Evolutionary conservation across 768 basidiomycete genomes (phyloP), one percentile per base, ranked within the genome.

Genomic region (Lepiota brunneoincarnata): DNA sequence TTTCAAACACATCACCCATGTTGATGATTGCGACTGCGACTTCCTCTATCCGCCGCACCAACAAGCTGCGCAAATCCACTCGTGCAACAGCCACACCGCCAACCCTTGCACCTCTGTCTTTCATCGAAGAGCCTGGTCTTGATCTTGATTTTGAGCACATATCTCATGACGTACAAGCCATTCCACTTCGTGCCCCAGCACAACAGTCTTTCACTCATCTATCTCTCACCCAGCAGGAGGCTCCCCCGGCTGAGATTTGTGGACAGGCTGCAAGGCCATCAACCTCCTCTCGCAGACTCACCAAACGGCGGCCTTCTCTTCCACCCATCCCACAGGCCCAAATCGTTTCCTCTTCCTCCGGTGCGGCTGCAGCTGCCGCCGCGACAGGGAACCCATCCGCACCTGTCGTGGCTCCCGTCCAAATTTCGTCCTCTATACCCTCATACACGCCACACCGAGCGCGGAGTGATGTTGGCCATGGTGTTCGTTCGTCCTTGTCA

Each of bases 281-380:
- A 14, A 44, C 53, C 23, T 23, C 38, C 4, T 3, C 44, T n/a
- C 49, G 45, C 38, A 56, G 38, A 39, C 43, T 56, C 15, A 56
- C 28, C 15, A 51, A 47, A 41, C 26, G 58, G 6, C 50, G 36
- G 46, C 54, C 40, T 17, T 49, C 43, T n/a, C 56, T 45, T 20
- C 34, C 51, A 28, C 40, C 52, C 11, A 48, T 47, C 20, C 56
- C 56, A 20, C 51, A 52, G 20, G 17, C 37, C 11, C 50, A 52
- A 12, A 31, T 51, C 31, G 44, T 52, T 6, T 20, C 57, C 20
- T 51, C 52, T 15, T 58, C 57, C 11, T 54, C 57, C 28, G 53
- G 39, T 43, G 45, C 51, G 14, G 56, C 56, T 31, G 50, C 56
- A 6, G 44, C 50, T 28, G 56, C 56, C 4, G 50, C 47, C 15